Base-by-base conservation (phyloP, 2,329 filamentous ascomycete genomes). In the Sarocladiaceae sp. region DNA sequence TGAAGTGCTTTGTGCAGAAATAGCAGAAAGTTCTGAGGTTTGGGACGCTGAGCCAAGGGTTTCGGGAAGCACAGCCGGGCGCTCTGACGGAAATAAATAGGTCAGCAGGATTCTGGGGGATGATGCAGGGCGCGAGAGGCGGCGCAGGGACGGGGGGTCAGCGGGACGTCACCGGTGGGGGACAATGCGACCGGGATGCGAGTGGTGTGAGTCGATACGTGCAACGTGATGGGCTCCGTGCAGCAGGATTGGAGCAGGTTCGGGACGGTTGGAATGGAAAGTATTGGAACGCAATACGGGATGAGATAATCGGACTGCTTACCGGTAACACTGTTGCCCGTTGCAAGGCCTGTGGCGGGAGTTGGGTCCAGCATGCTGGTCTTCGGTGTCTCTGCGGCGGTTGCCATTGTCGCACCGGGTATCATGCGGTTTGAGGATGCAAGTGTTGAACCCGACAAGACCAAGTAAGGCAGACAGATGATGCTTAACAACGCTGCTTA, bases 71-170 rank as follows among this genome's bases (percentile, higher is more conserved):
- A 6, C 44, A 48, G 44, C 44, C 25, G 44, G 25, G 44, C 26
- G 25, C 28, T 48, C 44, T 48, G 44, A 48, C 44, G 28, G 20
- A 33, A 48, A 48, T 48, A 33, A 48, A 22, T 48, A 31, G 44
- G 44, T 48, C 44, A 48, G 44, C 44, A 48, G 26, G 44, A 29
- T 48, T 48, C 25, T 17, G 4, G 26, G 23, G 22, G 28, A 48
- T 31, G 44, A 48, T 48, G 44, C 44, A 48, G 44, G 44, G 44
- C 33, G 25, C 44, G 22, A 22, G 3, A 22, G 28, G 18, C 28
- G 44, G 44, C 26, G 44, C 44, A 48, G 44, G 44, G 4, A 20
- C 25, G 10, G n/a, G 10, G 28, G 25, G 22, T 26, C 25, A 48
- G 22, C n/a, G 44, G 29, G 15, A 48, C 44, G 44, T 48, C 44